These are phyloP conservation scores for Coniella lustricola DNA, from an alignment of 2,329 filamentous ascomycete genomes.

Conservation along the genomic window DNA sequence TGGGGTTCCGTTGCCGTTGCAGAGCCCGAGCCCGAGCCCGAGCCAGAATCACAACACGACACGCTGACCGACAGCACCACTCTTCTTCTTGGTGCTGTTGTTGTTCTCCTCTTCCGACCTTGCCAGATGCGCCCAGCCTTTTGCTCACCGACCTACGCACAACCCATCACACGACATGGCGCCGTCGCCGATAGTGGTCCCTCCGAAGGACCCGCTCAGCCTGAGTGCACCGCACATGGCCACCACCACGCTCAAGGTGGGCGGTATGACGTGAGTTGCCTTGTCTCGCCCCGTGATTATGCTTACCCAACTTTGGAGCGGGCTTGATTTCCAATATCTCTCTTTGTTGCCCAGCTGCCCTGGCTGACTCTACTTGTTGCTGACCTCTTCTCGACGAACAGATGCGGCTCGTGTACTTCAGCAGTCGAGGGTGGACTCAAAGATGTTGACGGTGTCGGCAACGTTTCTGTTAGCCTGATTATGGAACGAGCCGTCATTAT, in stretches of 20 bases:
- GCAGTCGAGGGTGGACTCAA: constrained; percentile 92
- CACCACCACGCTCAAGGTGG: constrained; percentile 84
- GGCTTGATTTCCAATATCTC: not conserved
- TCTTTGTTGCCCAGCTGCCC: not conserved
- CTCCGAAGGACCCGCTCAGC: constrained; percentile 32
- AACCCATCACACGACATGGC: constrained; percentile 34
- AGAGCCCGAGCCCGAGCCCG: no score
- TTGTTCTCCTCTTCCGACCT: no score
- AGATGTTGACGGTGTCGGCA: constrained; percentile 70
- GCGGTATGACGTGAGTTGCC: constrained; percentile 67
- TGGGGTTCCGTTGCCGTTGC: not conserved
- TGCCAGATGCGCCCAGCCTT: no score
- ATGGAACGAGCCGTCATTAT: constrained; percentile 94
- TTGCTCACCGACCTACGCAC: no score
- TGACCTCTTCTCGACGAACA: constrained; percentile 37
- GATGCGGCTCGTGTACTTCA: constrained; percentile 89
- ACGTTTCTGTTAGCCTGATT: constrained; percentile 84
- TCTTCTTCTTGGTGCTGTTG: no score
- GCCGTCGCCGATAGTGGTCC: constrained; percentile 41
- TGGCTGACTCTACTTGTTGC: constrained; percentile 10
- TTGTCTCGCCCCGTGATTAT: not conserved
- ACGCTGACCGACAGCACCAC: not conserved
- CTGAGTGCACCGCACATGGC: constrained; percentile 60
- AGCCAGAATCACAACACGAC: no score
- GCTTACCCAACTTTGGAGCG: not conserved